These are phyloP conservation scores for Arctium minus DNA, from an alignment of 129 eudicot species.

Conservation along the genomic window DNA sequence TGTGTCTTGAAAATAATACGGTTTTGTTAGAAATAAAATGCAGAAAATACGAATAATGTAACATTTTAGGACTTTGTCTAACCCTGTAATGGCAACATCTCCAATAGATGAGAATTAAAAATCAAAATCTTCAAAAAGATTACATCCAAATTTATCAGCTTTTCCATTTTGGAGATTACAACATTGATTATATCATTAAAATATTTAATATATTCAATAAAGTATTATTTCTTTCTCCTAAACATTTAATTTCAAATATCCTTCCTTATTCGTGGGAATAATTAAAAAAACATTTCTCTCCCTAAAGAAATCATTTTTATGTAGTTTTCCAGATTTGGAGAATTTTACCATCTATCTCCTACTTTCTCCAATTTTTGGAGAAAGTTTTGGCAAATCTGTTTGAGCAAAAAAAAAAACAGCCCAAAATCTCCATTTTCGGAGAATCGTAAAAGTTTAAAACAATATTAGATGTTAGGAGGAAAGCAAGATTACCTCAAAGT, in stretches of 20 bases:
- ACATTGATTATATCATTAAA: not conserved
- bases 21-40: not conserved
- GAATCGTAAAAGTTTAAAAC: not conserved
- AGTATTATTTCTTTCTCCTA: not conserved
- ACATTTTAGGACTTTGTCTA: not conserved
- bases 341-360: not conserved
- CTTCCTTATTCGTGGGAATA: not conserved
- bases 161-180: not conserved
- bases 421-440: not conserved
- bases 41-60: not conserved
- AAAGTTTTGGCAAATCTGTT: too few relatives aligned
- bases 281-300: not conserved
- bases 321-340: not conserved
- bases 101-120: not conserved
- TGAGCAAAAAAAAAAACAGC: not conserved
- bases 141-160: not conserved
- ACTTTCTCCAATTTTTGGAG: not conserved
- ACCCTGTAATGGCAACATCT: not conserved
- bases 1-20: not conserved
- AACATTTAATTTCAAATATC: not conserved
- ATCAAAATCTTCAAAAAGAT: not conserved
- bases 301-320: not conserved
- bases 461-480: not conserved
- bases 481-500: constrained; percentile 20
- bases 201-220: not conserved